Conservation (phyloP, 2,329 filamentous ascomycete species). For the Samsoniella hepiali region DNA sequence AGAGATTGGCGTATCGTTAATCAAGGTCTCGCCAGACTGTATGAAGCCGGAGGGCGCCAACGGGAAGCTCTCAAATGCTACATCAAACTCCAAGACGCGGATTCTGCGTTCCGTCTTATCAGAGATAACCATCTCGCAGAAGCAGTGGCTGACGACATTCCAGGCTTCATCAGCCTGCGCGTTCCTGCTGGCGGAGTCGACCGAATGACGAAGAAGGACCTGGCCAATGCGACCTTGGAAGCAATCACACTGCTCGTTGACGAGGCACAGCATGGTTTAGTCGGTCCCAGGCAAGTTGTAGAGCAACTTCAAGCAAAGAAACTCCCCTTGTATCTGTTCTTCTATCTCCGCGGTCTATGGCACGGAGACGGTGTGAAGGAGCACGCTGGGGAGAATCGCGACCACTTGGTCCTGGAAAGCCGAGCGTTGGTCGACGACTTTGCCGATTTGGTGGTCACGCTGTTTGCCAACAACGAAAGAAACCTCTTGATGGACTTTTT, state of each 20-base stretch:
- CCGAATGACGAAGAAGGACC: constrained; percentile 63
- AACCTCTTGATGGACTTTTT: constrained; percentile 82
- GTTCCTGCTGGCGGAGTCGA: constrained; percentile 69
- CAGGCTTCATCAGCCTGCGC: constrained; percentile 82
- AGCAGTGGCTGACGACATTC: constrained; percentile 83
- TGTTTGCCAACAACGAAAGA: constrained; percentile 84
- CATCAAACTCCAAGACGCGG: constrained; percentile 86
- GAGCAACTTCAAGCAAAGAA: constrained; percentile 68
- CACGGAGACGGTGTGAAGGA: constrained; percentile 64
- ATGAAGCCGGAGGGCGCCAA: constrained; percentile 75
- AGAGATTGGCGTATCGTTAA: constrained; percentile 88
- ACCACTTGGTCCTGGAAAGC: constrained; percentile 56
- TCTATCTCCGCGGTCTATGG: constrained; percentile 89
- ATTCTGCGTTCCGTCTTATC: constrained; percentile 82
- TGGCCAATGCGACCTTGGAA: constrained; percentile 78
- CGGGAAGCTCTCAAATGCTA: constrained; percentile 85
- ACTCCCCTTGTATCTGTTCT: constrained; percentile 76
- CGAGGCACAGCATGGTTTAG: constrained; percentile 84
- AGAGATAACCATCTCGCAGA: constrained; percentile 87
- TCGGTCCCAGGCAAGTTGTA: constrained; percentile 74
- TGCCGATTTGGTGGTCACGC: constrained; percentile 78
- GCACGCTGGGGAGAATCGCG: constrained; percentile 50
- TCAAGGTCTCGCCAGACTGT: constrained; percentile 78
- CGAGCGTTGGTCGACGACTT: constrained; percentile 76
- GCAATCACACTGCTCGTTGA: constrained; percentile 83